Base-by-base conservation (phyloP, 257 asterid genomes). In the Ilex aquifolium region DNA sequence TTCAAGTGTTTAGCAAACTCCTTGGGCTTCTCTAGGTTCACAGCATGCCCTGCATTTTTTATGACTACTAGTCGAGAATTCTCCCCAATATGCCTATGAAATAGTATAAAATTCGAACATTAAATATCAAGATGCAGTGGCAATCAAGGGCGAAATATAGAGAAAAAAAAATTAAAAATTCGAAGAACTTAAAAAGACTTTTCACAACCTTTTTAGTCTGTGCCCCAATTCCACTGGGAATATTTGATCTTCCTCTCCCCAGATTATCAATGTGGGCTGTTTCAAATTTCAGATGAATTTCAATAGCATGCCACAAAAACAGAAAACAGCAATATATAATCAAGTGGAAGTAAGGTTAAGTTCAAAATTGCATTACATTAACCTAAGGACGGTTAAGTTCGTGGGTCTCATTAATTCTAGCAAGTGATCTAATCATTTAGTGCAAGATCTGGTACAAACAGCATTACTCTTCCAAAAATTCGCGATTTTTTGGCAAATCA, bases 201-300 rank as follows among this genome's bases (percentile, higher is more conserved):
- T 0, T 15, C 0, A 31, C 61, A 56, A 88, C 96, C 77, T 72
- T 82, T 85, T 67, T 59, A 92, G 82, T 66, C 98, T 80, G 70
- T 77, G 59, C n/a, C 85, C 93, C 79, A 92, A 79, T 69, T 79
- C 88, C 61, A 85, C 65, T n/a, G 95, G 95, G 66, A 92, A 92
- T 56, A 88, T 82, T 59, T 75, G 76, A 70, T 92, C 95, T 44
- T 71, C 74, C 69, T 88, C 98, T 64, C 97, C 97, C 97, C 98
- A 92, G 53, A 92, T 71, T n/a, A 92, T 85, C 63, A 88, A 68
- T 1, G 98, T 85, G 31, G 83, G 76, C 93, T 88, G 88, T 71
- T 64, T 56, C 69, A 42, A 52, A 59, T 42, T 42, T 6, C 48
- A 44, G 49, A 69, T 7, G 29, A 61, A 64, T 6, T 9, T 31